Evolutionary conservation across 495 filamentous ascomycete genomes (phyloP).

Genomic region (Xylaria nigripes): DNA sequence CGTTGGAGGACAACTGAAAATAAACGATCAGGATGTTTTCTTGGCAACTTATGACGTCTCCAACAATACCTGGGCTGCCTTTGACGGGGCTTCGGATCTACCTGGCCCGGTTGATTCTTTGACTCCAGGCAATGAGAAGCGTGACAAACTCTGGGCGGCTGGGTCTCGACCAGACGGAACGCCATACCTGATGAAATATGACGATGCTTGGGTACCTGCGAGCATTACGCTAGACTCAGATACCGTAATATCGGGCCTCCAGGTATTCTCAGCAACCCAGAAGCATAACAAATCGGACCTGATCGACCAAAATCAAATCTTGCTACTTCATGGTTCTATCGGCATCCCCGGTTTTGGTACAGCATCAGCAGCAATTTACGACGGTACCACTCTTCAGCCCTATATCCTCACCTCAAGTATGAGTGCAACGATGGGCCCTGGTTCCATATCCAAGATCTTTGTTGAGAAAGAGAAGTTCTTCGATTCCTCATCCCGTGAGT

Average conservation of each 20-base stretch:
- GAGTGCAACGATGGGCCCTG: constrained; percentile 54
- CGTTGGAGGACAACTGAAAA: constrained; percentile 64
- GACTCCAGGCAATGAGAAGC: constrained; percentile 57
- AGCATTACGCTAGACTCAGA: constrained; percentile 50
- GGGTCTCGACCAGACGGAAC: constrained; percentile 60
- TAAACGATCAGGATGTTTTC: constrained; percentile 50
- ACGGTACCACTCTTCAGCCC: constrained; percentile 68
- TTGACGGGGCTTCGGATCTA: constrained; percentile 55
- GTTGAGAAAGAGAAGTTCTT: constrained; percentile 59
- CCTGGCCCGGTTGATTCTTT: constrained; percentile 74
- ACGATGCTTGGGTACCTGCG: constrained; percentile 49
- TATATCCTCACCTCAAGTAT: constrained; percentile 67
- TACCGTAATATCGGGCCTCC: constrained; percentile 66
- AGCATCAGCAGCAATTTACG: constrained; percentile 79
- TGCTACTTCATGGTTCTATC: constrained; percentile 79
- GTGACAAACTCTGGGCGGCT: constrained; percentile 68
- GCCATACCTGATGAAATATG: constrained; percentile 70
- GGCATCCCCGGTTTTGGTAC: constrained; percentile 64
- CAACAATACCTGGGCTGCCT: constrained; percentile 53
- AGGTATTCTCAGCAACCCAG: constrained; percentile 62
- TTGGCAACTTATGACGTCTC: constrained; percentile 68
- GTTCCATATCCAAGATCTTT: constrained; percentile 62
- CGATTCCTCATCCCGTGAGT: constrained; percentile 38
- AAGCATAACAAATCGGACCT: constrained; percentile 56
- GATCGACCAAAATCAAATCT: constrained; percentile 55